Evolutionary conservation across 179 eudicot genomes (phyloP).

Genomic region (Silene noctiflora): DNA sequence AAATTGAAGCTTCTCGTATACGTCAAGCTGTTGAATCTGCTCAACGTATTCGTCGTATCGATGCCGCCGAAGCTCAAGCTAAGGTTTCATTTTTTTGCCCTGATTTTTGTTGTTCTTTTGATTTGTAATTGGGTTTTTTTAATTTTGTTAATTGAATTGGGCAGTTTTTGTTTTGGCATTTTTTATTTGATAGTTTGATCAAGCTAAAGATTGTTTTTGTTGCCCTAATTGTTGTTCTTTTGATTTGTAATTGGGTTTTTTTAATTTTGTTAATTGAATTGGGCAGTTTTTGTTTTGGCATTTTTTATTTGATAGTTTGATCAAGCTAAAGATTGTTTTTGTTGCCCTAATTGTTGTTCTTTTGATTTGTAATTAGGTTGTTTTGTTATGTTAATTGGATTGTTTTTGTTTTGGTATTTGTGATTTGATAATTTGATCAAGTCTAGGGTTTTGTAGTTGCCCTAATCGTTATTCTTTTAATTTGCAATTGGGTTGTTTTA

Average conservation of each 20-base stretch:
- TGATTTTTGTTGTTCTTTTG: background rate
- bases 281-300: background rate
- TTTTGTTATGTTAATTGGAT: background rate
- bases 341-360: background rate
- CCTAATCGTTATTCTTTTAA: background rate
- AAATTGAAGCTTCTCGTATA: constrained; percentile 55
- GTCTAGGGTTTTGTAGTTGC: constrained; percentile 38
- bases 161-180: background rate
- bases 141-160: background rate
- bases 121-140: background rate
- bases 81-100: constrained; percentile 39
- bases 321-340: background rate
- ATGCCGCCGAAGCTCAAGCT: constrained; percentile 71
- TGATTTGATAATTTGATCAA: constrained; percentile 19
- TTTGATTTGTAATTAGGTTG: background rate
- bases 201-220: background rate
- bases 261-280: background rate
- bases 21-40: constrained; percentile 72
- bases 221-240: background rate
- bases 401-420: background rate
- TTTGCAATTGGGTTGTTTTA: background rate
- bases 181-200: background rate
- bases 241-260: background rate
- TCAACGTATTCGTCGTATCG: constrained; percentile 62
- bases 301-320: background rate